These are phyloP conservation scores for Plenodomus biglobosus DNA, from an alignment of 2,329 filamentous ascomycete genomes.

Conservation along the genomic window DNA sequence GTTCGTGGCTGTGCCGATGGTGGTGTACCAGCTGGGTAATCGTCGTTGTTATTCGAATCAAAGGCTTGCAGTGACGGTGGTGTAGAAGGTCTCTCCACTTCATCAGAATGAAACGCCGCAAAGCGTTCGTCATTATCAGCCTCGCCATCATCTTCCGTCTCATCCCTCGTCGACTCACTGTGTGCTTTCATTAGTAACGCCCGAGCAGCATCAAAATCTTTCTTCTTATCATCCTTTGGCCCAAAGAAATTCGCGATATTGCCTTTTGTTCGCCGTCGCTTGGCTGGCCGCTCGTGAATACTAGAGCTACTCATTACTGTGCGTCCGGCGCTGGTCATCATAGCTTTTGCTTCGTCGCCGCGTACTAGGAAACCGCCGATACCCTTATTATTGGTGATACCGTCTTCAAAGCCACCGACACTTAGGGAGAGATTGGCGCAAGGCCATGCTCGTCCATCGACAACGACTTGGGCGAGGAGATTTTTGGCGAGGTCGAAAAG, in stretches of 20 bases:
- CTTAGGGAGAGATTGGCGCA: slow-evolving; percentile 87
- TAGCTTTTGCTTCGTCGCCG: slow-evolving; percentile 58
- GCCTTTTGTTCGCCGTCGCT: slow-evolving; percentile 37
- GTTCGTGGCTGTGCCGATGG: slow-evolving; percentile 37
- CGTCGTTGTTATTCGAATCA: slow-evolving; percentile 6
- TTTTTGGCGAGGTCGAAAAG: slow-evolving; percentile 76
- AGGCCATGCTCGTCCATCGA: slow-evolving; percentile 81
- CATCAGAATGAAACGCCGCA: slow-evolving; percentile 12
- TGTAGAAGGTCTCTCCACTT: slow-evolving; percentile 15
- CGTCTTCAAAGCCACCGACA: slow-evolving; percentile 91
- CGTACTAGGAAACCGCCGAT: slow-evolving; percentile 84
- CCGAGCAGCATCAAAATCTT: slow-evolving; percentile 39
- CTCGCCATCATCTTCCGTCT: slow-evolving; percentile 20
- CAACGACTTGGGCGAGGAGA: slow-evolving; percentile 74
- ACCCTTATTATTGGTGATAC: slow-evolving; percentile 77
- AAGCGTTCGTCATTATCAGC: slow-evolving; percentile 23
- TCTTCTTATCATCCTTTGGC: slow-evolving; percentile 31
- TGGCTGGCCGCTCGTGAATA: slow-evolving; percentile 28
- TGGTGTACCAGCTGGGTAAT: slow-evolving; percentile 23
- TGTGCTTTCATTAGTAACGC: slow-evolving; percentile 31
- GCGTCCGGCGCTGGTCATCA: slow-evolving; percentile 30
- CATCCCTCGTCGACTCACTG: slow-evolving; percentile 30
- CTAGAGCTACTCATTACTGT: background rate
- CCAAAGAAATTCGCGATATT: slow-evolving; percentile 45
- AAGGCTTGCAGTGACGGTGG: slow-evolving; percentile 10